phyloP scores from a whole-genome alignment of 176 grass and related monocot species.

The Carex kokanica region DNA sequence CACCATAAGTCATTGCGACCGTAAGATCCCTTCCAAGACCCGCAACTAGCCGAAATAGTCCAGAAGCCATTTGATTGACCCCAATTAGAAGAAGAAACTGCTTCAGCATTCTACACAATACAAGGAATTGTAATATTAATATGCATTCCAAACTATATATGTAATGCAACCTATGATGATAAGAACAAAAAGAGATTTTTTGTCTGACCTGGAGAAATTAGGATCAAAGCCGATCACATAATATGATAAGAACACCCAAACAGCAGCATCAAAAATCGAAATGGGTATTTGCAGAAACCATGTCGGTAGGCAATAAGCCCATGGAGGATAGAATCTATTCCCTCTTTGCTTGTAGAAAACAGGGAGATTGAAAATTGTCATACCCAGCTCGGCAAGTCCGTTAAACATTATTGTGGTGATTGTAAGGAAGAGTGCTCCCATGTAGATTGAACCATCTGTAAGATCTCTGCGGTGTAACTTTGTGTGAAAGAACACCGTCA shows the following conservation, averaged over 20 bases:
- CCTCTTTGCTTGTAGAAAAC: slow-evolving; percentile 73
- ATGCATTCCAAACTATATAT: no score
- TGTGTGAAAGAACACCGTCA: slow-evolving; percentile 59
- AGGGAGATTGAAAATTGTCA: slow-evolving; percentile 57
- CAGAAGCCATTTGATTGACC: not conserved
- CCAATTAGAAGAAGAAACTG: not conserved
- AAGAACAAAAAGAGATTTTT: no score
- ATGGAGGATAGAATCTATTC: slow-evolving; percentile 53
- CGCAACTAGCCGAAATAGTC: slow-evolving; percentile 33
- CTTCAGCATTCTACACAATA: slow-evolving; percentile 3
- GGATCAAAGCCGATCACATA: slow-evolving; percentile 67
- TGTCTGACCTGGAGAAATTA: slow-evolving; percentile 32
- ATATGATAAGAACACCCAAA: slow-evolving; percentile 53
- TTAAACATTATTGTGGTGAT: slow-evolving; percentile 41
- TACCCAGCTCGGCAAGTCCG: slow-evolving; percentile 57
- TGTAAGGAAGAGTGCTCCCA: slow-evolving; percentile 55
- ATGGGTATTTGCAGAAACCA: slow-evolving; percentile 67
- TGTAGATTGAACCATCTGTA: slow-evolving; percentile 34
- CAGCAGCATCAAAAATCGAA: slow-evolving; percentile 40
- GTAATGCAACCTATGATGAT: no score
- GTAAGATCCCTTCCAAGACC: slow-evolving; percentile 59
- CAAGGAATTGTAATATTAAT: not conserved
- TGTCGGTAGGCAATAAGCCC: slow-evolving; percentile 48
- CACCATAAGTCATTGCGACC: slow-evolving; percentile 59
- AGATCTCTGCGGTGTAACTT: slow-evolving; percentile 39